Evolutionary conservation across 768 basidiomycete species (phyloP).

Genomic region (Pulveroboletus sp.): DNA sequence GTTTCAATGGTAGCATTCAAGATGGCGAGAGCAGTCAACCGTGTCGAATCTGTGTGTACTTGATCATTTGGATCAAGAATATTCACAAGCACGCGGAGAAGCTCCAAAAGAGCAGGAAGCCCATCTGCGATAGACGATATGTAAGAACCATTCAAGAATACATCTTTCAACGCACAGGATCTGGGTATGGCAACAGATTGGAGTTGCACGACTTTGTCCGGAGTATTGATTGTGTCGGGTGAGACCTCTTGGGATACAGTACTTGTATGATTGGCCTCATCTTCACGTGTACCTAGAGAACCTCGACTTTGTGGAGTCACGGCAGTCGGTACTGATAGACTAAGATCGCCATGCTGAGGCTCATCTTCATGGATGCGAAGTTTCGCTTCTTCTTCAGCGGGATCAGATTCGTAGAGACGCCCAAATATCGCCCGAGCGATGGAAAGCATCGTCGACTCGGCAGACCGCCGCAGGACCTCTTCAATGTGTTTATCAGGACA

Average conservation of each 20-base stretch:
- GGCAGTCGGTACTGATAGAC: slow-evolving; percentile 53
- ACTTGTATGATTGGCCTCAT: slow-evolving; percentile 4
- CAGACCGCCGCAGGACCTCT: slow-evolving; percentile 87
- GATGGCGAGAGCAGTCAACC: slow-evolving; percentile 82
- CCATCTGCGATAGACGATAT: slow-evolving; percentile 53
- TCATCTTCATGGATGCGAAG: slow-evolving; percentile 51
- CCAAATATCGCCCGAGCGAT: slow-evolving; percentile 82
- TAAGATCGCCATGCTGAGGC: slow-evolving; percentile 52
- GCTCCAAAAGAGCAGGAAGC: slow-evolving; percentile 87
- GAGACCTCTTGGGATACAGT: not conserved
- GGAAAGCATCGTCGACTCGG: slow-evolving; percentile 86
- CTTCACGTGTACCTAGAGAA: slow-evolving; percentile 10
- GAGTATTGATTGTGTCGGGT: not conserved
- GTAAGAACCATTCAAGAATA: not conserved
- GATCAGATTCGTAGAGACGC: slow-evolving; percentile 65
- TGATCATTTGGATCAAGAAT: slow-evolving; percentile 94
- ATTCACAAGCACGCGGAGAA: slow-evolving; percentile 91
- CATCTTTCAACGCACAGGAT: slow-evolving; percentile 20
- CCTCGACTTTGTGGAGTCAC: slow-evolving; percentile 21
- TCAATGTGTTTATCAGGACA: slow-evolving; percentile 16
- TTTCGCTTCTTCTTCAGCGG: slow-evolving; percentile 66
- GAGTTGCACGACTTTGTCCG: slow-evolving; percentile 20
- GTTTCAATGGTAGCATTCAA: slow-evolving; percentile 87
- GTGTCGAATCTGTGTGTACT: slow-evolving; percentile 94
- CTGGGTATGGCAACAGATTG: slow-evolving; percentile 12